Evolutionary conservation across 345 rosid genomes (phyloP).

Genomic region (Cardamine chenopodiifolia): DNA sequence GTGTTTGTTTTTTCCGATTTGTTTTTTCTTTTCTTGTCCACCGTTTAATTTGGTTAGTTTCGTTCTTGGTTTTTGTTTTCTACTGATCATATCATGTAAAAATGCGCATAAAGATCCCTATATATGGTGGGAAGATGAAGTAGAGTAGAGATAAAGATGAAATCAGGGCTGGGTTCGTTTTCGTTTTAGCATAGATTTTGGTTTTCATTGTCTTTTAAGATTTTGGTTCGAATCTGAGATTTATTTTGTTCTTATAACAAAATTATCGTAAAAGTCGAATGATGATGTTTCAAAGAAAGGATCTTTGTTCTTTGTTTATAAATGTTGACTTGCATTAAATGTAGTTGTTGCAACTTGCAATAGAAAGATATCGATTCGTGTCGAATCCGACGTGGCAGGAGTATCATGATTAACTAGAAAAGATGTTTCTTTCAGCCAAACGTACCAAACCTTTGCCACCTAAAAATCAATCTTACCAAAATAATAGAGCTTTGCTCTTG

Average conservation of each 20-base stretch:
- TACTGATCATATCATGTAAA: conserved; percentile 4
- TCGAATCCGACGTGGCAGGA: conserved; percentile 36
- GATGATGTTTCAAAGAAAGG: background rate
- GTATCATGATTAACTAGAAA: conserved; percentile 4
- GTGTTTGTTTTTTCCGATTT: background rate
- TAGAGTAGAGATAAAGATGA: background rate
- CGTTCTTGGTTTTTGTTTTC: background rate
- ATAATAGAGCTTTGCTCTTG: background rate
- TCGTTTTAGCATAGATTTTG: background rate
- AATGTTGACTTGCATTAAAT: background rate
- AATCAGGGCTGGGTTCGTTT: background rate
- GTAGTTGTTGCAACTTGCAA: conserved; percentile 10
- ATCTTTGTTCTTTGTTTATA: background rate
- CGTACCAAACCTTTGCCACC: conserved; percentile 11
- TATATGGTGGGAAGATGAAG: background rate
- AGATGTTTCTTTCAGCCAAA: conserved; percentile 4
- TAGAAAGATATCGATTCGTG: conserved; percentile 1
- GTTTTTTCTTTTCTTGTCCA: background rate
- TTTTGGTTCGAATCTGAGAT: background rate
- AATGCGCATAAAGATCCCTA: background rate
- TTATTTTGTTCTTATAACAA: background rate
- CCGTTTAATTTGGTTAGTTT: background rate
- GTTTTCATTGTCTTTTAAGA: background rate
- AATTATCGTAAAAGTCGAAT: background rate
- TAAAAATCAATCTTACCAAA: background rate